Base-by-base conservation (phyloP, 176 grass and related monocot species). In the Thalia dealbata region DNA sequence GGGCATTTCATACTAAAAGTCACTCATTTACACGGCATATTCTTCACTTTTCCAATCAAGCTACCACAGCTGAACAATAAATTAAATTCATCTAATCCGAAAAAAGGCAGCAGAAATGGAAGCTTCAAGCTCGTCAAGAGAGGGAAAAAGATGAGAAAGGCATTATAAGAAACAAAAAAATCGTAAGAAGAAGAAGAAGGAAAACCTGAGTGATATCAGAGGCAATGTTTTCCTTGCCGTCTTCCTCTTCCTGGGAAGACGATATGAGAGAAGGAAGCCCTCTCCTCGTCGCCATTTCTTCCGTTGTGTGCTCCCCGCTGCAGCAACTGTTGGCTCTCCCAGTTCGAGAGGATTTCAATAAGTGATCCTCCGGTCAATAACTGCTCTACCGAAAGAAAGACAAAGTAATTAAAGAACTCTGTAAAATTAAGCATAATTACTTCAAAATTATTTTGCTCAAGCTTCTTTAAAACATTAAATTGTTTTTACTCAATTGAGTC, bases 181-280 rank as follows among this genome's bases (percentile, higher is more conserved):
- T 0, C 54, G 21, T 5, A 50, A 89, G n/a, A 10, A 6, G 32
- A 28, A 73, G 28, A 51, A 70, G 26, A 60, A 41, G 61, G 89
- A 67, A 28, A 61, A 96, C 88, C 86, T 91, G 77, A 4, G 83
- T 87, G 26, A 89, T 81, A 76, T 96, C 81, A 50, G 92, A 89
- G 19, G 77, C 88, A 13, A 91, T 87, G 75, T 81, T 83, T 56
- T 96, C 88, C 61, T 79, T 68, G 42, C 48, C 63, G 50, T 56
- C 75, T 68, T 77, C 75, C 43, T 52, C 86, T 23, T 79, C 84
- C 12, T 79, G 80, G 0, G 84, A 80, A 44, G 82, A 86, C 12
- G 82, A 86, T 9, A 89, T 69, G 23, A 96, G 38, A 26, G 77
- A 83, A 52, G 84, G 86, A 38, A 96, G 41, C 52, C 86, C 92